These are phyloP conservation scores for Aspergillus conjunctus DNA, from an alignment of 495 filamentous ascomycete species.

Conservation along the genomic window DNA sequence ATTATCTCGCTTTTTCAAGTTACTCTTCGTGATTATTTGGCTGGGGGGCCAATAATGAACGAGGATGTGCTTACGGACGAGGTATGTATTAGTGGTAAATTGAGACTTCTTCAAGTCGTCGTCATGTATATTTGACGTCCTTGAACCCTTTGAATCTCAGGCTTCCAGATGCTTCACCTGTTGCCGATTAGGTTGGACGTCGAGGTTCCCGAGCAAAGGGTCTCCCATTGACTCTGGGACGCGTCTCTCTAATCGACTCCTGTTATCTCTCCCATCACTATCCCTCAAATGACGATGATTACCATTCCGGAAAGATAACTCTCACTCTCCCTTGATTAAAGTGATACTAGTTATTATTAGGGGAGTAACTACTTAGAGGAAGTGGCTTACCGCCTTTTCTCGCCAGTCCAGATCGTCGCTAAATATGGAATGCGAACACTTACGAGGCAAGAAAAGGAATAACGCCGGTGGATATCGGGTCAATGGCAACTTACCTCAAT, in stretches of 20 bases:
- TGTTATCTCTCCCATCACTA: background rate
- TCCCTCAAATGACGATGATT: background rate
- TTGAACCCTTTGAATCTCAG: conserved; percentile 6
- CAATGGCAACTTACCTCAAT: background rate
- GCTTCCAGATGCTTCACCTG: conserved; percentile 19
- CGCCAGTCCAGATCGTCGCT: background rate
- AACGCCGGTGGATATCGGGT: background rate
- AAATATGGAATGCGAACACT: background rate
- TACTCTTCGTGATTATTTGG: too few relatives aligned
- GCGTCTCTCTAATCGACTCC: background rate
- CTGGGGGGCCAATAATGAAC: too few relatives aligned
- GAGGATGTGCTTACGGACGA: too few relatives aligned
- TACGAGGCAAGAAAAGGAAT: background rate
- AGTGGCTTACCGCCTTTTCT: conserved; percentile 21
- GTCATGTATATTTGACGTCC: background rate
- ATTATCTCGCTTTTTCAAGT: conserved; percentile 11
- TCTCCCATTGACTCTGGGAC: background rate
- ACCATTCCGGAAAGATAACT: too few relatives aligned
- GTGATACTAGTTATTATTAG: too few relatives aligned
- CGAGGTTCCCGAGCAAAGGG: background rate
- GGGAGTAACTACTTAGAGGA: background rate
- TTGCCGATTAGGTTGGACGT: conserved; percentile 1
- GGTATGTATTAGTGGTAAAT: background rate
- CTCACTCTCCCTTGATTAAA: too few relatives aligned
- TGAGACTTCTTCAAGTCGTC: background rate